Base-by-base conservation (phyloP, 331 rosid genomes). In the Pyracantha coccinea region DNA sequence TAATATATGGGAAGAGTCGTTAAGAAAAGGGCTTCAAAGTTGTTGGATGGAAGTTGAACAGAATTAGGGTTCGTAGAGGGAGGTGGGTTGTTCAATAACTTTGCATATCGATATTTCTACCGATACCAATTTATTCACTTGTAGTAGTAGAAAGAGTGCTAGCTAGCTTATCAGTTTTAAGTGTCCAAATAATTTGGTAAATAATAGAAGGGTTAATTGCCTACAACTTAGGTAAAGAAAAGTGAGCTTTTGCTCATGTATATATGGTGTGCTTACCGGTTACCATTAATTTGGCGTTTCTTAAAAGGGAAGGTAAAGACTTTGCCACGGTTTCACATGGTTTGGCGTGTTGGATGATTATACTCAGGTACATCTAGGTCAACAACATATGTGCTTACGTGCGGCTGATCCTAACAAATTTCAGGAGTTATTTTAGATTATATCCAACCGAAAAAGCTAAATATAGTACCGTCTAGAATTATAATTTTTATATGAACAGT, bases 31-130 rank as follows among this genome's bases (percentile, higher is more conserved):
- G 68, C 13, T 17, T 14, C 4, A 73, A 52, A 24, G 84, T 76
- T 5, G 86, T 72, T 79, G 78, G 41, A 1, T 24, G 81, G 80
- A 68, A 60, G 87, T 83, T 85, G 77, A 82, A 55, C 81, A 23
- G 80, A 77, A 66, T 72, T 17, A 6, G 68, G 44, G 15, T 28
- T 27, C 4, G n/a, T 8, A 19, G 1, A 50, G 55, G 45, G 25
- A 8, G 62, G 35, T 19, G 71, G 66, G 85, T 85, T 35, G 91
- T 59, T 88, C 81, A 85, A n/a, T n/a, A n/a, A n/a, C n/a, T n/a
- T 33, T 35, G 13, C 4, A 9, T 35, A 35, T 35, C 1, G 13
- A 35, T 35, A 35, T 35, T 35, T 35, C 44, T 4, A 35, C 44
- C 0, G 1, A 35, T 9, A 35, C 13, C 44, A 35, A 35, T 35